Percentiles rank a stretch among this genome's conserved stretches.
These are phyloP conservation scores for Talaromyces trachyspermus DNA, from an alignment of 495 filamentous ascomycete species.

Conservation along the genomic window DNA sequence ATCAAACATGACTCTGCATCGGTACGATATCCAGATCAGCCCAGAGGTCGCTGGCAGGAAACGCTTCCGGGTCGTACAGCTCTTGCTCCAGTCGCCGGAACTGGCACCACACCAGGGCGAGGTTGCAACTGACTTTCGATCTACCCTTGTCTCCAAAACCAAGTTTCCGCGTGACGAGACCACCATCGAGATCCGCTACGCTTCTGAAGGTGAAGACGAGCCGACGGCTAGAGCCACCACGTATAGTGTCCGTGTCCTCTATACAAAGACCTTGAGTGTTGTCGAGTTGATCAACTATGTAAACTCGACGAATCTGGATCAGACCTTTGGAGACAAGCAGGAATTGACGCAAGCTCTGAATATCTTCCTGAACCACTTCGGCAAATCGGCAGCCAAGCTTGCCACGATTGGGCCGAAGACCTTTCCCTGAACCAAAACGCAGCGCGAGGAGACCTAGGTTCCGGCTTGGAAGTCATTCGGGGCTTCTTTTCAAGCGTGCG, in stretches of 20 bases:
- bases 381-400: slow-evolving; percentile 9
- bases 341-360: slow-evolving; percentile 32
- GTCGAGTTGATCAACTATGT: slow-evolving; percentile 35
- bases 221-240: slow-evolving; percentile 13
- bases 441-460: slow-evolving; percentile 13
- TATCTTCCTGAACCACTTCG: slow-evolving; percentile 25
- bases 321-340: slow-evolving; percentile 20
- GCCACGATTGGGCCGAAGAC: neutral
- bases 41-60: neutral
- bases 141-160: neutral
- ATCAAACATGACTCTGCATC: neutral
- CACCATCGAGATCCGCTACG: slow-evolving; percentile 8
- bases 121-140: neutral
- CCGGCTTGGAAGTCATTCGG: slow-evolving; percentile 44
- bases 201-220: slow-evolving; percentile 38
- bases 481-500: slow-evolving; percentile 64
- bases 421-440: slow-evolving; percentile 1
- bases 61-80: neutral
- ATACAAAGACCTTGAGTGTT: slow-evolving; percentile 22
- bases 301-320: slow-evolving; percentile 27
- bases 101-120: neutral
- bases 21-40: neutral
- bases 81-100: neutral
- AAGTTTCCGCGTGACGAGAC: neutral
- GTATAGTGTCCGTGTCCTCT: slow-evolving; percentile 29